These are phyloP conservation scores for Orbilia blumenaviensis DNA, from an alignment of 2,329 filamentous ascomycete species.

Conservation along the genomic window DNA sequence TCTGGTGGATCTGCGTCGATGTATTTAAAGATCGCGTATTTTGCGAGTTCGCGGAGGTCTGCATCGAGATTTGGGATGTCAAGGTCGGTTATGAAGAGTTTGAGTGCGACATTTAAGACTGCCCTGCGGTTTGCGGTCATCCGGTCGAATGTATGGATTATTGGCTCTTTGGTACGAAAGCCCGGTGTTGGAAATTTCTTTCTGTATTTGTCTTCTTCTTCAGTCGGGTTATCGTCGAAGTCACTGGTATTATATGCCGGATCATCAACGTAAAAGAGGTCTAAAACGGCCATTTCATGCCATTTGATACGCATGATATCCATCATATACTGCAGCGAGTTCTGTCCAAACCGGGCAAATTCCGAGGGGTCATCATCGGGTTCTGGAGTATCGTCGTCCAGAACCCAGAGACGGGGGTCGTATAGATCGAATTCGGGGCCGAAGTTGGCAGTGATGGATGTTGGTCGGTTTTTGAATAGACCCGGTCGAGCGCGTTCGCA, in stretches of 20 bases:
- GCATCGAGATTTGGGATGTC: not conserved
- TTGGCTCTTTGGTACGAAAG: not conserved
- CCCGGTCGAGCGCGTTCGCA: not conserved
- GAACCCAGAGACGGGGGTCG: not conserved
- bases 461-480: not conserved
- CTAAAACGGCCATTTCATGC: not conserved
- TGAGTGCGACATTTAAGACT: not conserved
- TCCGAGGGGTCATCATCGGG: not conserved
- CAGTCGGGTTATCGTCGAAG: not conserved
- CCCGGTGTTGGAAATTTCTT: not conserved
- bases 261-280: not conserved
- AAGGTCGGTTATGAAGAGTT: constrained; percentile 6
- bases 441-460: not conserved
- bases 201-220: not conserved
- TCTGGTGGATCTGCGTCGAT: not conserved
- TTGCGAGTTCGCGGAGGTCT: constrained; percentile 13
- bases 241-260: not conserved
- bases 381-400: not conserved
- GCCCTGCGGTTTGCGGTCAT: not conserved
- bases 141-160: not conserved
- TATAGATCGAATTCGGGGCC: not conserved
- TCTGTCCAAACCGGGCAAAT: constrained; percentile 1
- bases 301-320: constrained; percentile 36
- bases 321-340: not conserved
- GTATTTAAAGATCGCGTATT: constrained; percentile 31